These are phyloP conservation scores for Phaseolus coccineus DNA, from an alignment of 331 rosid genomes.

Conservation along the genomic window DNA sequence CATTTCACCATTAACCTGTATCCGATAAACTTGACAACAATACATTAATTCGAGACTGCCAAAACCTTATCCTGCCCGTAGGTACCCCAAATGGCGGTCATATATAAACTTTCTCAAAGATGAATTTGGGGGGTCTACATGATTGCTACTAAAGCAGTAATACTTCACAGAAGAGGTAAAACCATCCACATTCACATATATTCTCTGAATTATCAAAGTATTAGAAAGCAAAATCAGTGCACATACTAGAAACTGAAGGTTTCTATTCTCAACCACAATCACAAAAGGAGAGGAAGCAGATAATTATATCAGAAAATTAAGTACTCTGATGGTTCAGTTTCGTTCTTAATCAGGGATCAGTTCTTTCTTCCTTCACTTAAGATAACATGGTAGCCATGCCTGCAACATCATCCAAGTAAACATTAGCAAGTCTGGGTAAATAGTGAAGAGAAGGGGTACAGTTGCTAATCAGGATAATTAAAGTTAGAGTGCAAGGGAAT, in stretches of 20 bases:
- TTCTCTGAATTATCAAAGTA: conserved; percentile 7
- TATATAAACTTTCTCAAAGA: not conserved
- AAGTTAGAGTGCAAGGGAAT: conserved; percentile 19
- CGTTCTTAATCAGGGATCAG: conserved; percentile 46
- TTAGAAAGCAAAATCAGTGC: conserved; percentile 37
- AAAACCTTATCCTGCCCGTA: not conserved
- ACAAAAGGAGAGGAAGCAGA: conserved; percentile 23
- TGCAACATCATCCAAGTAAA: conserved; percentile 45
- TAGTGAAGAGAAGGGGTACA: not conserved
- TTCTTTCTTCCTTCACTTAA: conserved; percentile 60
- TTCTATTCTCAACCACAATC: conserved; percentile 46
- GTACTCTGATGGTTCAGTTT: conserved; percentile 36
- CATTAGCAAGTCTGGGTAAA: not conserved
- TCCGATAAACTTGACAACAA: not conserved
- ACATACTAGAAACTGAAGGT: conserved; percentile 39
- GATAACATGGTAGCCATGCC: conserved; percentile 67
- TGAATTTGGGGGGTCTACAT: not conserved
- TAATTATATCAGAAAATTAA: conserved; percentile 36
- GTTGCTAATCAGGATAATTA: conserved; percentile 6
- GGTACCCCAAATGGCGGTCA: too few relatives aligned
- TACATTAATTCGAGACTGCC: not conserved
- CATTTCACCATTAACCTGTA: not conserved
- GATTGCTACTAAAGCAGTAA: not conserved
- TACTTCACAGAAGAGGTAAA: not conserved
- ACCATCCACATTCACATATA: conserved; percentile 40